These are phyloP conservation scores for Benincasa hispida DNA, from an alignment of 306 rosid genomes.

Conservation along the genomic window DNA sequence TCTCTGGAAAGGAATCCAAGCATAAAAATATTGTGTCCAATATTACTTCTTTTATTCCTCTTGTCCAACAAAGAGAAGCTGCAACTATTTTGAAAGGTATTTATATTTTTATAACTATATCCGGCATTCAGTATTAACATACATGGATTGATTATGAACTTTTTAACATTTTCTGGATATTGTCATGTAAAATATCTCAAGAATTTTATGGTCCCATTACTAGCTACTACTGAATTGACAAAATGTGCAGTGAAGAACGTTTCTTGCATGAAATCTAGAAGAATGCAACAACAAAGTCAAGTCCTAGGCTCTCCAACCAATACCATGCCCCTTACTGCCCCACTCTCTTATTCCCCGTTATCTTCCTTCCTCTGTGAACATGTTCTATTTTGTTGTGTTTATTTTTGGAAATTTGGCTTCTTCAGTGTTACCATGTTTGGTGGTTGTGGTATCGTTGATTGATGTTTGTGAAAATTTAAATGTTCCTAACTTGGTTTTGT, in stretches of 20 bases:
- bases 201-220: background rate
- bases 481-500: no score
- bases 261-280: background rate
- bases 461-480: no score
- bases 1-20: conserved; percentile 30
- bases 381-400: no score
- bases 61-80: conserved; percentile 87
- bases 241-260: background rate
- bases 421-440: no score
- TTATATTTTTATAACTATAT: conserved; percentile 8
- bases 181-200: background rate
- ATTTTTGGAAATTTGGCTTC: no score
- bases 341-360: background rate
- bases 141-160: background rate
- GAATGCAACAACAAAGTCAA: background rate
- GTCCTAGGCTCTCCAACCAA: background rate
- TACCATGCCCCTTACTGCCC: background rate
- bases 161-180: background rate
- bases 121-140: background rate
- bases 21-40: conserved; percentile 59
- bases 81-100: conserved; percentile 51
- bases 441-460: no score
- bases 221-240: background rate
- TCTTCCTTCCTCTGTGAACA: background rate
- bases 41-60: conserved; percentile 77